phyloP scores from a whole-genome alignment of 208 protist species.

The Acanthamoeba polyphaga region DNA sequence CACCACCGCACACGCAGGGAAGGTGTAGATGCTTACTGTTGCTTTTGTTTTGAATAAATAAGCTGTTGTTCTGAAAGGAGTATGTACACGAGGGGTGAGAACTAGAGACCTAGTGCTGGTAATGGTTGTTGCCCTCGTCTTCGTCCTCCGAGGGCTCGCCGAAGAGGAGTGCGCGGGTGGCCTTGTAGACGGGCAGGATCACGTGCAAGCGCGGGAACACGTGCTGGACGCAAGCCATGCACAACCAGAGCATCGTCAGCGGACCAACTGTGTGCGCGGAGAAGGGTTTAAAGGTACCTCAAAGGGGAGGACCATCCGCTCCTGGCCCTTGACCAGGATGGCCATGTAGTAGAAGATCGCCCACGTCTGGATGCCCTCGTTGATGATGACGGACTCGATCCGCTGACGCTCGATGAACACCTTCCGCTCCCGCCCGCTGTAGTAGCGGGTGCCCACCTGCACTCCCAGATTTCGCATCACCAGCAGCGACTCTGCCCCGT shows the following conservation, averaged over 20 bases:
- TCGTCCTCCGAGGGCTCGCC: background rate
- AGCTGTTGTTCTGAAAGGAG: no score
- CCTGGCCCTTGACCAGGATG: conserved; percentile 29
- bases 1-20: no score
- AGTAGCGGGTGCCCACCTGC: conserved; percentile 32
- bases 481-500: conserved; percentile 49
- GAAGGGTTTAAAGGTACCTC: background rate
- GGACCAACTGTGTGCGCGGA: background rate
- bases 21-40: no score
- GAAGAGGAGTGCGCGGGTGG: conserved; percentile 31
- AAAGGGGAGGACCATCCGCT: conserved; percentile 41
- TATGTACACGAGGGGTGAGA: no score
- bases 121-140: background rate
- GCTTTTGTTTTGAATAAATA: no score
- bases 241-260: no score
- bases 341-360: conserved; percentile 49
- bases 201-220: conserved; percentile 17
- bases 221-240: background rate
- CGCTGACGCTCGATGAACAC: conserved; percentile 45
- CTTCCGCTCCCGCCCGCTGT: background rate
- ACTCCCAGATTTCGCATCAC: conserved; percentile 44
- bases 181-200: conserved; percentile 35
- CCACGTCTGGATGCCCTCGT: conserved; percentile 37
- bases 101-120: background rate
- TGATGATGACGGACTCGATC: conserved; percentile 37